These are phyloP conservation scores for Eutrema japonicum DNA, from an alignment of 345 rosid species.

Conservation along the genomic window DNA sequence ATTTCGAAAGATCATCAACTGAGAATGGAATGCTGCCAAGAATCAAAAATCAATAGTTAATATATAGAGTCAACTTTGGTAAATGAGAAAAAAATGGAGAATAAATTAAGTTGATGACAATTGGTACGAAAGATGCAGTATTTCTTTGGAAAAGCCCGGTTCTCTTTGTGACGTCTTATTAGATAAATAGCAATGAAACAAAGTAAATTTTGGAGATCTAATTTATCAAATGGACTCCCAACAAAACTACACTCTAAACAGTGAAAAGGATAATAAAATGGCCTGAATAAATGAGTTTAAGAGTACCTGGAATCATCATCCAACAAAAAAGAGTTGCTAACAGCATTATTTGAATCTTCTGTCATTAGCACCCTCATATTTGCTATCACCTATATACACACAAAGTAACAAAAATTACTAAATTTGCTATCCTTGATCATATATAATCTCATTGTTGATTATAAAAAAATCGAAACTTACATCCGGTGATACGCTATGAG, in stretches of 20 bases:
- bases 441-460: not conserved
- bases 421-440: not conserved
- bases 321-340: constrained; percentile 80
- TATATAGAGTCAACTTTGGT: no score
- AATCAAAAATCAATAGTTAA: constrained; percentile 18
- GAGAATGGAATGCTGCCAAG: constrained; percentile 86
- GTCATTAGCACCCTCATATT: constrained; percentile 88
- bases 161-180: no score
- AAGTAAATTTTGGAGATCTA: no score
- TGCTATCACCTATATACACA: constrained; percentile 61
- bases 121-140: no score
- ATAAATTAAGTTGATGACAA: no score
- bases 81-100: no score
- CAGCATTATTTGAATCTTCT: constrained; percentile 83
- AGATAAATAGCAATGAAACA: no score
- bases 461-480: constrained; percentile 53
- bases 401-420: not conserved
- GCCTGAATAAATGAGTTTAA: not conserved
- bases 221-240: no score
- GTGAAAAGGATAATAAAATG: not conserved
- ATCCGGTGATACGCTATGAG: constrained; percentile 82
- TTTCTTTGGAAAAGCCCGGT: no score
- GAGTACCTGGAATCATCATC: constrained; percentile 83
- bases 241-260: no score
- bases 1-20: constrained; percentile 85